Evolutionary conservation across 176 grass and related monocot genomes (phyloP).

Genomic region (Carex pumila): DNA sequence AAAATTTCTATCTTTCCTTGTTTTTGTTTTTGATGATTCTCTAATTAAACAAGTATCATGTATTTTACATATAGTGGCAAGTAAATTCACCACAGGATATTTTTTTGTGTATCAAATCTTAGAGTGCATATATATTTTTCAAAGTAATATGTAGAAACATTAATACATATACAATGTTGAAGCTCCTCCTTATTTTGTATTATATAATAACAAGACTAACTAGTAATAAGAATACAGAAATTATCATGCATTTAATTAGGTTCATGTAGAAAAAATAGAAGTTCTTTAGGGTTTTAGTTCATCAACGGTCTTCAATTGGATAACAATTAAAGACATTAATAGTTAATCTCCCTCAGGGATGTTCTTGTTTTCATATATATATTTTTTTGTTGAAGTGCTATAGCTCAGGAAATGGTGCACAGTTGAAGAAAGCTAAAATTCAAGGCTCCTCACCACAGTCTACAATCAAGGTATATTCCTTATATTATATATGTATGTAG

Average conservation of each 20-base stretch:
- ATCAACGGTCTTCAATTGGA: background rate
- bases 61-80: background rate
- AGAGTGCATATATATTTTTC: background rate
- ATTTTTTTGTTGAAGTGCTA: conserved; percentile 37
- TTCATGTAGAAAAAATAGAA: conserved; percentile 23
- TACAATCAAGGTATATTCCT: conserved; percentile 70
- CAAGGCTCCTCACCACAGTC: conserved; percentile 61
- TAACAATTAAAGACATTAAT: background rate
- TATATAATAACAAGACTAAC: background rate
- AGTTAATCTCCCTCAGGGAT: background rate
- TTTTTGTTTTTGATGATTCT: background rate
- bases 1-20: background rate
- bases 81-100: background rate
- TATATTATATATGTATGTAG: conserved; percentile 20
- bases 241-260: background rate
- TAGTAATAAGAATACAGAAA: background rate
- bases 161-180: background rate
- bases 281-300: conserved; percentile 14
- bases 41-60: background rate
- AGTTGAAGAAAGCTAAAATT: conserved; percentile 93
- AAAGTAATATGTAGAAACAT: background rate
- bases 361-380: background rate
- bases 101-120: background rate
- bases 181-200: background rate
- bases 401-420: conserved; percentile 60